Conservation (phyloP, 163 green algal genomes). For the Scenedesmus sp. region DNA sequence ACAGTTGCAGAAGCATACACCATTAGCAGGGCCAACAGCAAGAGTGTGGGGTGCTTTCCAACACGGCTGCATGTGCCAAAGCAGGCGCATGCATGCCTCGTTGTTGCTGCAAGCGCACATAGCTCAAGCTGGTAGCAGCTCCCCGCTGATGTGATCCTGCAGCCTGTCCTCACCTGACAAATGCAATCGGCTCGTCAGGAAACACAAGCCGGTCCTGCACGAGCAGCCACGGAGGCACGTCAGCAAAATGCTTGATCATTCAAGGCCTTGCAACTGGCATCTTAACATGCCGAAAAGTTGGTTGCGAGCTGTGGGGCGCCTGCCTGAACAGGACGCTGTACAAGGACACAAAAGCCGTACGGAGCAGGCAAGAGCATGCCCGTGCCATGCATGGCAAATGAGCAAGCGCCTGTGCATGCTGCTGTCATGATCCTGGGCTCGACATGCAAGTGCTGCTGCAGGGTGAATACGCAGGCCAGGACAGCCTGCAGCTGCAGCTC, state of each 20-base stretch:
- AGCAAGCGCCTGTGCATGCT: neutral
- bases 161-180: neutral
- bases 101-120: neutral
- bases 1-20: neutral
- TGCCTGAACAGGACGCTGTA: too few species aligned
- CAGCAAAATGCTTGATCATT: neutral
- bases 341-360: too few species aligned
- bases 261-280: neutral
- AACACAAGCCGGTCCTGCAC: slow-evolving; percentile 51
- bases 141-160: neutral
- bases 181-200: slow-evolving; percentile 31
- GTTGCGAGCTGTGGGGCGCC: too few species aligned
- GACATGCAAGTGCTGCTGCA: neutral
- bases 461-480: neutral
- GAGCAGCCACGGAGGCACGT: neutral
- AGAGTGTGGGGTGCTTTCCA: neutral
- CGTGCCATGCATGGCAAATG: neutral
- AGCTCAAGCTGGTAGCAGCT: neutral
- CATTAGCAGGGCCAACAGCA: neutral
- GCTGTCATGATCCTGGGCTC: neutral
- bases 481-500: neutral
- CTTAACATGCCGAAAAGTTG: too few species aligned
- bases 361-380: neutral
- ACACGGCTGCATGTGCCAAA: neutral
- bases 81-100: neutral